Percentiles rank a stretch among this genome's conserved stretches.
Conservation (phyloP, 306 rosid genomes). For the Lotus japonicus region DNA sequence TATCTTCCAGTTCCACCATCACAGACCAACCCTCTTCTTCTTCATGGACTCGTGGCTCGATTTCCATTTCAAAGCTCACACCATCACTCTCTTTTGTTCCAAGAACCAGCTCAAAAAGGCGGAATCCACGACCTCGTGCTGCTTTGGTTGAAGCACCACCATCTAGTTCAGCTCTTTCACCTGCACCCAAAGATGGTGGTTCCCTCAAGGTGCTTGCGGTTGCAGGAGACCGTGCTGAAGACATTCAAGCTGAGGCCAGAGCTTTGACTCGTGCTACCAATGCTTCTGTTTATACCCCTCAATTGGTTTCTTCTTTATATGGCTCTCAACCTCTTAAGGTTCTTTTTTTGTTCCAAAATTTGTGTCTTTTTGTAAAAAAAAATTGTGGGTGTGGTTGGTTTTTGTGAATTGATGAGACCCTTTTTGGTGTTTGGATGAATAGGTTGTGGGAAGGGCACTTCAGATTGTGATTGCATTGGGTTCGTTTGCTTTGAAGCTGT, state of each 20-base stretch:
- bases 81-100: conserved; percentile 11
- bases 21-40: neutral
- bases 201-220: conserved; percentile 24
- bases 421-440: neutral
- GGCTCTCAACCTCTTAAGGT: conserved; percentile 66
- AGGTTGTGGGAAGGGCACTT: conserved; percentile 71
- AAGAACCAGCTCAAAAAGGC: conserved; percentile 10
- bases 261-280: conserved; percentile 65
- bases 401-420: conserved; percentile 9
- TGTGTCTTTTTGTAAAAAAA: neutral
- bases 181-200: conserved; percentile 19
- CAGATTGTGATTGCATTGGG: conserved; percentile 48
- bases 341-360: neutral
- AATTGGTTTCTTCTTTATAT: conserved; percentile 48
- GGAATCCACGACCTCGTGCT: conserved; percentile 34
- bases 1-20: conserved; percentile 12
- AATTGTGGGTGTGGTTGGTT: neutral
- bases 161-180: conserved; percentile 11
- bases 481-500: conserved; percentile 52
- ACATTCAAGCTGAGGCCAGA: conserved; percentile 65
- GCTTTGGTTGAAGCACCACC: conserved; percentile 52
- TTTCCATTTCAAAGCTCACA: neutral
- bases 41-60: neutral
- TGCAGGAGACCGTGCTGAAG: conserved; percentile 43
- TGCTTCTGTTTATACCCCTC: conserved; percentile 63